These are phyloP conservation scores for Lecanicillium sp. DNA, from an alignment of 2,329 filamentous ascomycete species.

Conservation along the genomic window DNA sequence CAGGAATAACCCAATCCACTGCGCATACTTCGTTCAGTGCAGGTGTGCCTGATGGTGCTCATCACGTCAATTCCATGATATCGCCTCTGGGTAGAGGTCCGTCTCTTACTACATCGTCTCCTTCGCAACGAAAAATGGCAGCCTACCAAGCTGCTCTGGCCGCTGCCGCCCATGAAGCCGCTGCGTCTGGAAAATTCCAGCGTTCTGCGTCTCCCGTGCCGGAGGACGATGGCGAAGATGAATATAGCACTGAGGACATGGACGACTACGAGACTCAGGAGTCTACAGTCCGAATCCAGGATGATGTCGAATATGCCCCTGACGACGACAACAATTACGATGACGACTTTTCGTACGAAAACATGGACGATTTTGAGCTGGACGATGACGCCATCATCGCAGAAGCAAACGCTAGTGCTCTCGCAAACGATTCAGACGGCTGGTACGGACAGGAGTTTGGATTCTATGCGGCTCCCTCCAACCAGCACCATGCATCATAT, in stretches of 20 bases:
- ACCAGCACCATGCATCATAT: constrained; percentile 37
- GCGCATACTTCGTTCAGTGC: constrained; percentile 46
- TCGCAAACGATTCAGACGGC: constrained; percentile 87
- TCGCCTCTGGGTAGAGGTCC: constrained; percentile 5
- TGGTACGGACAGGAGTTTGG: constrained; percentile 97
- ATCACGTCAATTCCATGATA: constrained; percentile 12
- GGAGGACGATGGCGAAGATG: constrained; percentile 20
- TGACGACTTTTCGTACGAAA: constrained; percentile 51
- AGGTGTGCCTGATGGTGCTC: constrained; percentile 16
- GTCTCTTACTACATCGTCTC: background rate
- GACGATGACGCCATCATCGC: constrained; percentile 91
- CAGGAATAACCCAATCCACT: constrained; percentile 42
- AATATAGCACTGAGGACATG: background rate
- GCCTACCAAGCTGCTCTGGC: constrained; percentile 82
- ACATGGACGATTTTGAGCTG: constrained; percentile 60
- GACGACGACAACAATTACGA: constrained; percentile 33
- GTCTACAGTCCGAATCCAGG: constrained; percentile 46
- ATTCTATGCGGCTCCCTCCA: constrained; percentile 68
- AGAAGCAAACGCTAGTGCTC: constrained; percentile 86
- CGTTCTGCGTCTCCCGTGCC: constrained; percentile 46
- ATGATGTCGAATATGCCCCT: constrained; percentile 44
- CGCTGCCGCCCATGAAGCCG: constrained; percentile 71
- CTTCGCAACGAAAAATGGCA: constrained; percentile 32
- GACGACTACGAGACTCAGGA: constrained; percentile 22
- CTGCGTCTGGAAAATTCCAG: constrained; percentile 67